These are phyloP conservation scores for Zanthoxylum bungeanum DNA, from an alignment of 345 rosid genomes.

Conservation along the genomic window DNA sequence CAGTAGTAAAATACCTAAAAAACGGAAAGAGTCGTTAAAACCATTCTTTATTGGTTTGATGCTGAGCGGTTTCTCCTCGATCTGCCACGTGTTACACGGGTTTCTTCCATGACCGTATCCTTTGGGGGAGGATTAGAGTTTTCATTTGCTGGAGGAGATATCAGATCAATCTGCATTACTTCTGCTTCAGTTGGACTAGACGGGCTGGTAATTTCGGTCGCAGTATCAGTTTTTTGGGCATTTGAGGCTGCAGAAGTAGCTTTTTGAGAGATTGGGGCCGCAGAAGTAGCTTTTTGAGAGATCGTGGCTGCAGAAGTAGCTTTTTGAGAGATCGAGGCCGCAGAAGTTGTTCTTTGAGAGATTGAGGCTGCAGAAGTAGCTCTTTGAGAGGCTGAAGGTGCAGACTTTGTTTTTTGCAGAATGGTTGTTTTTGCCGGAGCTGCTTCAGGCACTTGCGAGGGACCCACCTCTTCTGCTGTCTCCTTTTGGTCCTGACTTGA, in stretches of 20 bases:
- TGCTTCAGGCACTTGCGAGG: slow-evolving; percentile 37
- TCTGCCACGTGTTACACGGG: slow-evolving; percentile 35
- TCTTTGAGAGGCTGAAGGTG: not conserved
- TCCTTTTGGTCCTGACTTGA: slow-evolving; percentile 61
- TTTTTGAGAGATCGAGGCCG: not conserved
- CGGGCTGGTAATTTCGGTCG: slow-evolving; percentile 36
- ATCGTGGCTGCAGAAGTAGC: slow-evolving; percentile 11
- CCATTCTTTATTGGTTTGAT: slow-evolving; percentile 23
- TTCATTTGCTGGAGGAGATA: slow-evolving; percentile 37
- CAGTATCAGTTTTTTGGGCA: slow-evolving; percentile 22
- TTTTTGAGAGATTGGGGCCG: not conserved
- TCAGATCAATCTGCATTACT: slow-evolving; percentile 41
- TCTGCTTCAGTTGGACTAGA: slow-evolving; percentile 38
- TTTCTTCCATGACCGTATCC: slow-evolving; percentile 57
- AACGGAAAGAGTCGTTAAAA: not conserved
- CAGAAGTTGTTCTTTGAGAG: not conserved
- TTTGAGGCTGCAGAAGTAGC: slow-evolving; percentile 16
- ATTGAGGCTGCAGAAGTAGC: slow-evolving; percentile 9
- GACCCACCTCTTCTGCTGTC: slow-evolving; percentile 36
- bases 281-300: slow-evolving; percentile 17
- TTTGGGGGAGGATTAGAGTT: slow-evolving; percentile 39
- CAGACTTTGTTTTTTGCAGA: not conserved
- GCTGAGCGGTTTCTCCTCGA: slow-evolving; percentile 52
- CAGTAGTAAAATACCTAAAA: slow-evolving; percentile 22
- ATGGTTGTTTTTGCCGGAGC: slow-evolving; percentile 14